These are phyloP conservation scores for Hyphochytrium catenoides DNA, from an alignment of 352 stramenopile species.

Conservation along the genomic window DNA sequence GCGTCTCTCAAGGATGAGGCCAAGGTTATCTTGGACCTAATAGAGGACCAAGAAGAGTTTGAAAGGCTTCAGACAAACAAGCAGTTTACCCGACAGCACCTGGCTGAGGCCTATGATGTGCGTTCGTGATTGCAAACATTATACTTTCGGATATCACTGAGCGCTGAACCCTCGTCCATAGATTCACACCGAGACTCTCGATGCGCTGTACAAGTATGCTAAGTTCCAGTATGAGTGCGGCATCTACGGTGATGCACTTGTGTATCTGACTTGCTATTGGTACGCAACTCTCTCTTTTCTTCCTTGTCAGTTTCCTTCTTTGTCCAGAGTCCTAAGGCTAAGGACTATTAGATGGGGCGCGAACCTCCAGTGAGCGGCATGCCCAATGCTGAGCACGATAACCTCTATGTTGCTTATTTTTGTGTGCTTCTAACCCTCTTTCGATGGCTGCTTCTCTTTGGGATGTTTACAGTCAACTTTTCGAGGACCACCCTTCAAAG, in stretches of 20 bases:
- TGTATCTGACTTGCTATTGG: constrained; percentile 69
- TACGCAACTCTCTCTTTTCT: too few species aligned
- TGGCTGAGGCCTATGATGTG: constrained; percentile 56
- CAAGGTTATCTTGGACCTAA: constrained; percentile 40
- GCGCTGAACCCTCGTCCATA: constrained; percentile 9
- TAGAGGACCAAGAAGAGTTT: constrained; percentile 60
- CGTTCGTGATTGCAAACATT: constrained; percentile 6
- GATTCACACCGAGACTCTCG: constrained; percentile 64
- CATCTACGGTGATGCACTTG: constrained; percentile 77
- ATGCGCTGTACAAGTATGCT: constrained; percentile 76
- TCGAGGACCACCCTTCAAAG: constrained; percentile 17
- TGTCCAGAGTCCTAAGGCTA: constrained; percentile 55
- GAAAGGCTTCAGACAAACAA: constrained; percentile 55
- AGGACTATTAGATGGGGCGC: constrained; percentile 57
- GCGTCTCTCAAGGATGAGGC: constrained; percentile 45
- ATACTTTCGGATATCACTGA: constrained; percentile 4
- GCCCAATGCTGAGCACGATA: too few species aligned
- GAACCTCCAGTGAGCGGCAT: too few species aligned
- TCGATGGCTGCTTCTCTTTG: too few species aligned
- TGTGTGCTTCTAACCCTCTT: too few species aligned
- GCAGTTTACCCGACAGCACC: constrained; percentile 36
- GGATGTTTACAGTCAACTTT: too few species aligned
- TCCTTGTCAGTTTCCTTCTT: too few species aligned
- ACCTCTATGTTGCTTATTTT: too few species aligned
- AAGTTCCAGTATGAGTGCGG: constrained; percentile 92